Evolutionary conservation across 164 flowering plant genomes (phyloP), one percentile per base, ranked within the genome.

Genomic region (Chimonanthus salicifolius): DNA sequence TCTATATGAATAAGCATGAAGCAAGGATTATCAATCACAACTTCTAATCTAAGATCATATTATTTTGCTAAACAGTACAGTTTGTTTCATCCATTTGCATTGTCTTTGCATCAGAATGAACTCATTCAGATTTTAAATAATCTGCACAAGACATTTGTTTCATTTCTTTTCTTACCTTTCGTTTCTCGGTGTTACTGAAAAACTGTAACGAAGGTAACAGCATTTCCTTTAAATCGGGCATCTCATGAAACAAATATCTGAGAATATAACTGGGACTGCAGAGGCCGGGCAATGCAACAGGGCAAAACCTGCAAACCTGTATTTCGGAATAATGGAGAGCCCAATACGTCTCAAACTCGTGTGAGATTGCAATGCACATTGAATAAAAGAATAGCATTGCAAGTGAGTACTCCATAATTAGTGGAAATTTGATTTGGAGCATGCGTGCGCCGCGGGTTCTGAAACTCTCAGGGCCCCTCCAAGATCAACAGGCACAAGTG

Each of bases 401-500:
- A 10, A 47, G 50, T 64, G 58, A 3, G 64, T 58, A 33, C 33
- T 33, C 33, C 0, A 18, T 47, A 9, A 66, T 76, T 73, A 74
- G 18, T 65, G 45, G 69, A 72, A 16, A 64, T 69, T 60, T 7
- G 80, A 68, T 16, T 64, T 77, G n/a, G 66, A 63, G 63, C 66
- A 70, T n/a, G 7, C n/a, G 46, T 80, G 74, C 20, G 71, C 70
- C 45, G 72, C 54, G 18, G 77, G 63, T 44, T 82, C 82, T 49
- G 85, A 1, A 67, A 82, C 74, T 84, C 90, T 86, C 43, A 87
- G 81, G 4, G 94, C 83, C 16, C 97, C 94, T 64, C 97, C 97
- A 11, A 90, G 90, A 74, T 90, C 91, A 5, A 85, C 70, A 0
- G 92, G 94, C 50, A 92, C 93, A 66, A 92, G 94, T 58, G 97